These are phyloP conservation scores for Oryza meridionalis DNA, from an alignment of 176 grass and related monocot species.

Conservation along the genomic window DNA sequence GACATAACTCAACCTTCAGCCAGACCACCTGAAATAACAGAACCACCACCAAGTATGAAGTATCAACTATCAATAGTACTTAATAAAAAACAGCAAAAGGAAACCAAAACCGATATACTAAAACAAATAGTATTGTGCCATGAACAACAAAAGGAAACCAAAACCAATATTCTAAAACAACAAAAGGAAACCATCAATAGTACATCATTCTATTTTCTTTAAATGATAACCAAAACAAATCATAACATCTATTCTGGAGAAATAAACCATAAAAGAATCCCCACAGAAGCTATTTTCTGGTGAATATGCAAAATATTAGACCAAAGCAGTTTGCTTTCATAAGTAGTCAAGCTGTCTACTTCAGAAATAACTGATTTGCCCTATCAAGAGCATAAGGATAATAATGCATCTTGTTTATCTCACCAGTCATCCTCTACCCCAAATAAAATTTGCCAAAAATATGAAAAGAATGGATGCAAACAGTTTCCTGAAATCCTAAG, in stretches of 20 bases:
- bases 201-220: background rate
- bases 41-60: background rate
- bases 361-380: constrained; percentile 26
- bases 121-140: too few relatives aligned
- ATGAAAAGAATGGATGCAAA: background rate
- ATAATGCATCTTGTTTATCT: background rate
- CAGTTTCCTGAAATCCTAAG: constrained; percentile 28
- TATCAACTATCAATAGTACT: constrained; percentile 23
- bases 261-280: background rate
- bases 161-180: background rate
- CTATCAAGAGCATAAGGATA: background rate
- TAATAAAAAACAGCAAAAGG: constrained; percentile 30
- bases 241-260: background rate
- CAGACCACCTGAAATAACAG: constrained; percentile 66
- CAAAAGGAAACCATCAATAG: too few relatives aligned
- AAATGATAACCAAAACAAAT: background rate
- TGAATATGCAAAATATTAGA: constrained; percentile 21
- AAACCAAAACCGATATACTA: background rate
- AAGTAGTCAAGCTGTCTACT: background rate
- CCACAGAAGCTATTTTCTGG: background rate
- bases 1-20: constrained; percentile 92
- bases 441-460: constrained; percentile 16
- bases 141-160: constrained; percentile 8
- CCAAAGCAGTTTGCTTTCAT: constrained; percentile 9
- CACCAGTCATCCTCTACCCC: background rate